Evolutionary conservation across 352 stramenopile genomes (phyloP).

Genomic region (Phytophthora cactorum): DNA sequence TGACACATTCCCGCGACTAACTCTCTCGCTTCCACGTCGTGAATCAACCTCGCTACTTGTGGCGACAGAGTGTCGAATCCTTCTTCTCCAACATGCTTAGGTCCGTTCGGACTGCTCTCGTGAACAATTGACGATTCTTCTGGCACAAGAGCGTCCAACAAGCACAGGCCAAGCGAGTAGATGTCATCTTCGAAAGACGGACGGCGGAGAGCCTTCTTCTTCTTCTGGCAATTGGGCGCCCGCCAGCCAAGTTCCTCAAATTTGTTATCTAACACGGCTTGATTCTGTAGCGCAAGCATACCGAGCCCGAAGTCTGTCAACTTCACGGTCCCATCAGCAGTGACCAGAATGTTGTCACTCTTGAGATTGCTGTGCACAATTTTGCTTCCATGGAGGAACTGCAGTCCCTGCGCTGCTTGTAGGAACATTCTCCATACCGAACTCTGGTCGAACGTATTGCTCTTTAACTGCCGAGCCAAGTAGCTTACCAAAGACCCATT

Average conservation of each 20-base stretch:
- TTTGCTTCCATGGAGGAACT: slow-evolving; percentile 48
- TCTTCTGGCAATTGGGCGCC: slow-evolving; percentile 15
- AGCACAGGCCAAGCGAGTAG: slow-evolving; percentile 28
- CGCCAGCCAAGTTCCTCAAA: slow-evolving; percentile 24
- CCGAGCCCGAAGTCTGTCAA: slow-evolving; percentile 26
- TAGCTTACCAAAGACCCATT: slow-evolving; percentile 24
- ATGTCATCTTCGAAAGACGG: slow-evolving; percentile 26
- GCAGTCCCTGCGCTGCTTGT: slow-evolving; percentile 35
- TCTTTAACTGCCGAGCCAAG: neutral
- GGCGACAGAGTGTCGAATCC: no score
- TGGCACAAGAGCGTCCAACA: no score
- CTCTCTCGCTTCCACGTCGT: no score
- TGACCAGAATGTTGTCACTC: slow-evolving; percentile 27
- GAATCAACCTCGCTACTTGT: no score
- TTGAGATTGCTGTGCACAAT: slow-evolving; percentile 32
- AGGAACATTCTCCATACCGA: slow-evolving; percentile 1
- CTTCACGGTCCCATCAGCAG: slow-evolving; percentile 14
- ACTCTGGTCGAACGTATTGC: no score
- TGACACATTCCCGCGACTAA: no score
- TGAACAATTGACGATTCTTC: no score
- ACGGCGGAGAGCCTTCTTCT: slow-evolving; percentile 10
- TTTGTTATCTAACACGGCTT: slow-evolving; percentile 9
- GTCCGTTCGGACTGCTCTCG: no score
- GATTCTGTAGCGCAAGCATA: slow-evolving; percentile 20
- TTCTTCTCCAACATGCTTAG: no score